These are phyloP conservation scores for Phanerochaete sordida DNA, from an alignment of 768 basidiomycete species.

Conservation along the genomic window DNA sequence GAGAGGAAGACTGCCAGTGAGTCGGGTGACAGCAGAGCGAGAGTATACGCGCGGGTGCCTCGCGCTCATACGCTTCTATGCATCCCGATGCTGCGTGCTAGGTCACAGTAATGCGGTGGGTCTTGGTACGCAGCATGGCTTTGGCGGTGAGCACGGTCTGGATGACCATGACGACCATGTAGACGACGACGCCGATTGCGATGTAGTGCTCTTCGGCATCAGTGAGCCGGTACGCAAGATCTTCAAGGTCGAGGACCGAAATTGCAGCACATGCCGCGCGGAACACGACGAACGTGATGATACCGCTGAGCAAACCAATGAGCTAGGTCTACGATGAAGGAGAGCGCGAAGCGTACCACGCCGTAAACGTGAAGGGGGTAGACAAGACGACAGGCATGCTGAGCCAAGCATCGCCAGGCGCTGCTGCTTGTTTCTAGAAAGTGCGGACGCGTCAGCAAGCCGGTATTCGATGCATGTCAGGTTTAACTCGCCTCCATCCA, in stretches of 20 bases:
- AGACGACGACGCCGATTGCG: neutral
- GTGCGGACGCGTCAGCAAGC: too few species aligned
- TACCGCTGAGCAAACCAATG: neutral
- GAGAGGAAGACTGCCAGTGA: too few species aligned
- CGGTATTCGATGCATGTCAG: too few species aligned
- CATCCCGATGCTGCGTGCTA: too few species aligned
- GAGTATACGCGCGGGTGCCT: too few species aligned
- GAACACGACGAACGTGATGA: neutral
- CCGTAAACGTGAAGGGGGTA: neutral
- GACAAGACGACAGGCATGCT: neutral
- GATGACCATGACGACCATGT: neutral
- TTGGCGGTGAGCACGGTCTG: neutral
- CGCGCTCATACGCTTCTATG: too few species aligned
- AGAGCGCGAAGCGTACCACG: neutral
- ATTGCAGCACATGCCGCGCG: neutral
- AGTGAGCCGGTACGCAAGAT: neutral
- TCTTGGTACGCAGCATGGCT: neutral
- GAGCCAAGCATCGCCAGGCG: neutral
- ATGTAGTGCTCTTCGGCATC: neutral
- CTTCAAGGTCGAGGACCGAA: neutral
- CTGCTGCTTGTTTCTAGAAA: too few species aligned
- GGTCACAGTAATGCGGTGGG: neutral
- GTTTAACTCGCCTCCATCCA: neutral
- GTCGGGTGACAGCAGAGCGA: too few species aligned
- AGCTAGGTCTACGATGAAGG: neutral